phyloP scores from a whole-genome alignment of 306 rosid species.

The Inga laurina region DNA sequence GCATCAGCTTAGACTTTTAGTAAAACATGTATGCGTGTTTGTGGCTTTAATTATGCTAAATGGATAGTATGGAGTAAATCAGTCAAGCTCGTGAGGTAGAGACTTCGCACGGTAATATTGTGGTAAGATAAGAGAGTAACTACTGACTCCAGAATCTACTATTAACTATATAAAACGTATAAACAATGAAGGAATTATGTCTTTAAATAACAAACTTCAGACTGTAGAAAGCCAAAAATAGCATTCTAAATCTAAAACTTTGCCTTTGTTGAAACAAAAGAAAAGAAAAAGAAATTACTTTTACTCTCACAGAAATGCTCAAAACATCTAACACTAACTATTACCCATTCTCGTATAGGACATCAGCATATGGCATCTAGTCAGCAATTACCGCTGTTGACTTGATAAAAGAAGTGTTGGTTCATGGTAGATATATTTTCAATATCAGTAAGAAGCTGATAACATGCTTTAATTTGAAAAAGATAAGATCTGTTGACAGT shows the following conservation, averaged over 20 bases:
- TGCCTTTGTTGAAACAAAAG: background rate
- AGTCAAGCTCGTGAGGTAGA: background rate
- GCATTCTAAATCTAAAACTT: constrained; percentile 2
- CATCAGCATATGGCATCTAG: constrained; percentile 6
- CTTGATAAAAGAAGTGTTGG: background rate
- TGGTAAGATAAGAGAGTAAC: background rate
- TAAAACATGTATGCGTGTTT: background rate
- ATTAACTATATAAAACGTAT: background rate
- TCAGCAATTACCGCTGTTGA: constrained; percentile 12
- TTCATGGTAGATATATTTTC: background rate
- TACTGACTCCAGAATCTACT: background rate
- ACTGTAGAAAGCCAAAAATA: background rate
- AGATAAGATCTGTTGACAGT: background rate
- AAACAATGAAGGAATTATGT: constrained; percentile 6
- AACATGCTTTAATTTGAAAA: background rate
- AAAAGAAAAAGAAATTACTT: background rate
- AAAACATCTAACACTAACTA: background rate
- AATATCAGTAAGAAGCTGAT: background rate
- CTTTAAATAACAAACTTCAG: constrained; percentile 2
- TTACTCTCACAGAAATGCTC: background rate
- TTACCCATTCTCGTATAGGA: background rate
- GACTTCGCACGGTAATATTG: background rate
- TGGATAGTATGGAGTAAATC: background rate
- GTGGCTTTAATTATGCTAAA: constrained; percentile 2
- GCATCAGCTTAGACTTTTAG: background rate